phyloP scores from a whole-genome alignment of 768 basidiomycete genomes.

The Floccularia luteovirens region DNA sequence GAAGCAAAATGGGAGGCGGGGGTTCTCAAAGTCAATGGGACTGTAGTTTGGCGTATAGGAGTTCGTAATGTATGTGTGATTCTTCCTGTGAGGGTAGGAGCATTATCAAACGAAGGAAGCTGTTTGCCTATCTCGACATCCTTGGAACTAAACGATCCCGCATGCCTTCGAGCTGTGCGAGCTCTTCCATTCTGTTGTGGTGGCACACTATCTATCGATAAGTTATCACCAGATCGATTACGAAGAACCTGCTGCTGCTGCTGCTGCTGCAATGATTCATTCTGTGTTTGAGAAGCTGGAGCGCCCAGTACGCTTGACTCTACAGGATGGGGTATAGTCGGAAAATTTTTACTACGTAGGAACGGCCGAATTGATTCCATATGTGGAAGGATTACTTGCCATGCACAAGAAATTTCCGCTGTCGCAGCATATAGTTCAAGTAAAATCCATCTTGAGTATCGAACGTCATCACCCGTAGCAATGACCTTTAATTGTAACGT shows the following conservation, averaged over 20 bases:
- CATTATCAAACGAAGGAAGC: slow-evolving; percentile 56
- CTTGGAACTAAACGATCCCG: slow-evolving; percentile 91
- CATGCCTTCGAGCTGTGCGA: slow-evolving; percentile 70
- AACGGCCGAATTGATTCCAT: slow-evolving; percentile 58
- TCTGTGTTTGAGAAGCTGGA: slow-evolving; percentile 4
- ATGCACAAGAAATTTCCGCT: slow-evolving; percentile 81
- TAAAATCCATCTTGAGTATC: slow-evolving; percentile 81
- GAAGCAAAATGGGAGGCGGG: slow-evolving; percentile 25
- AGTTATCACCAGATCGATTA: slow-evolving; percentile 17
- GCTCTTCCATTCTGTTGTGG: slow-evolving; percentile 24
- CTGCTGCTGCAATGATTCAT: too few relatives aligned
- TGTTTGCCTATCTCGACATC: slow-evolving; percentile 86
- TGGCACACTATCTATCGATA: slow-evolving; percentile 12
- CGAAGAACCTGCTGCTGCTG: slow-evolving; percentile 20
- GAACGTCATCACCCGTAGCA: slow-evolving; percentile 68
- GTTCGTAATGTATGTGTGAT: slow-evolving; percentile 35
- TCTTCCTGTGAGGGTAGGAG: slow-evolving; percentile 27
- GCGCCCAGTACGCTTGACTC: neutral
- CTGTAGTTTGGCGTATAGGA: slow-evolving; percentile 40
- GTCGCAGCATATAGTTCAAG: slow-evolving; percentile 85
- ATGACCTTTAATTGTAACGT: slow-evolving; percentile 75
- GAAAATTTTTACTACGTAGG: slow-evolving; percentile 11
- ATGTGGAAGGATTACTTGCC: slow-evolving; percentile 71
- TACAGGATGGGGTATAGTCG: slow-evolving; percentile 14
- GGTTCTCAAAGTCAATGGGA: slow-evolving; percentile 26